Evolutionary conservation across 2,329 filamentous ascomycete genomes (phyloP), one percentile per base, ranked within the genome.

Genomic region (Aspergillus felis): DNA sequence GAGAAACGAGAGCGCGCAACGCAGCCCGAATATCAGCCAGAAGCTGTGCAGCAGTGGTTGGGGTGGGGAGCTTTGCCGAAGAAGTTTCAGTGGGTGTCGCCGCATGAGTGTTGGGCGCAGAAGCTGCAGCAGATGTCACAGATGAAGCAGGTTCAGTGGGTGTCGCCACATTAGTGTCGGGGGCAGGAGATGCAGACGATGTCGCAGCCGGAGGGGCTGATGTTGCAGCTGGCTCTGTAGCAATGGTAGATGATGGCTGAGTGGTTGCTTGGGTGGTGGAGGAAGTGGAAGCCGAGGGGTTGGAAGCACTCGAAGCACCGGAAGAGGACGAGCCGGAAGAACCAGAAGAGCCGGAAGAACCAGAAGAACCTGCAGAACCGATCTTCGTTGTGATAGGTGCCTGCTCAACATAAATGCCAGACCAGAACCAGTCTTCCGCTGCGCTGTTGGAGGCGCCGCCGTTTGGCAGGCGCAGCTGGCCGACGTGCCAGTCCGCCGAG

Each of bases 401-500:
- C 50, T 76, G 80, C 79, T 91, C 88, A 51, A 90, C 79, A 66
- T 89, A 91, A 3, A 89, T 84, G 7, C 88, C 87, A 4, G 83
- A 87, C 75, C 89, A 90, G 71, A 84, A 89, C 78, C 87, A 86
- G 67, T 90, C 87, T 77, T 90, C 87, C 2, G 72, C 38, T 71
- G 76, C 4, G 68, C 84, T 71, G 52, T 82, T 81, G 0, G 84
- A 38, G 32, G 14, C 5, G 3, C 14, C 84, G 32, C 76, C 74
- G 20, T 83, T 78, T 10, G 86, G 84, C 55, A 90, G 77, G 62
- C 89, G 83, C 54, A 90, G 77, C 25, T 89, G 83, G 57, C 88
- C 88, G 50, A 91, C 72, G 73, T 91, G 88, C 86, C 86, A 91
- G 69, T 91, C 88, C 2, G 80, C 82, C 44, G 87, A 87, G 70